A percentile compares a stretch with the other conserved stretches of the same genome.
Conservation (phyloP, 1,139 yeast species). For the Scheffersomyces lignicola region DNA sequence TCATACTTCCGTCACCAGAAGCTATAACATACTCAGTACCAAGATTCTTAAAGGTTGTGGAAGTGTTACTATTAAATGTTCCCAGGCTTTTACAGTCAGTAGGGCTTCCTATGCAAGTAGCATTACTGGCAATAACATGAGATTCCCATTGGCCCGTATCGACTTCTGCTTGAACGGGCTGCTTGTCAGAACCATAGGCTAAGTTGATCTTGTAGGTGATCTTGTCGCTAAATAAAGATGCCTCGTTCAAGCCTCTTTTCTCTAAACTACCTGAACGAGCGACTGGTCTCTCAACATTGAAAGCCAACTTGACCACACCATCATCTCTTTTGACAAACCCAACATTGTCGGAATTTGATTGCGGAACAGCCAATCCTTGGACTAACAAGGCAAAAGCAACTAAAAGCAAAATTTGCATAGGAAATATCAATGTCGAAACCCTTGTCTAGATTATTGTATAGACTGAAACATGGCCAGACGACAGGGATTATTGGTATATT, state of each 20-base stretch:
- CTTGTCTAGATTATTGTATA: too few species aligned
- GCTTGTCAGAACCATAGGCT: constrained; percentile 12
- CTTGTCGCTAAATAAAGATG: constrained; percentile 8
- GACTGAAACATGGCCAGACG: too few species aligned
- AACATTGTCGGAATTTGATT: constrained; percentile 3
- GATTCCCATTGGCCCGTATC: constrained; percentile 36
- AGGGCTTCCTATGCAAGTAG: constrained; percentile 14
- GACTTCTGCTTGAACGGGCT: constrained; percentile 12
- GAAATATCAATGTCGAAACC: constrained; percentile 12
- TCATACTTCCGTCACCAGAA: constrained; percentile 33
- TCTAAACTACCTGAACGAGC: neutral
- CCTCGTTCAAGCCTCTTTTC: constrained; percentile 6
- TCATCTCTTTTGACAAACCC: constrained; percentile 10
- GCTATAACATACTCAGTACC: constrained; percentile 12
- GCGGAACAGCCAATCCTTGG: constrained; percentile 11
- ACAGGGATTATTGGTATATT: too few species aligned
- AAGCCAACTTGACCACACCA: constrained; percentile 12
- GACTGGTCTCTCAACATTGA: constrained; percentile 8
- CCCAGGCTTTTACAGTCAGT: constrained; percentile 42
- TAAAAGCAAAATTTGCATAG: constrained; percentile 11
- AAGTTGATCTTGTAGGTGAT: constrained; percentile 9
- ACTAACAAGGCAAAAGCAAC: constrained; percentile 12
- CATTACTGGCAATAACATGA: constrained; percentile 27
- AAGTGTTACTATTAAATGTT: constrained; percentile 43
- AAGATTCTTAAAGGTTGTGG: constrained; percentile 12